Percentiles rank a stretch among this genome's conserved stretches.
phyloP scores from a whole-genome alignment of 2,329 filamentous ascomycete species.

The Hymenoscyphus fraxineus region DNA sequence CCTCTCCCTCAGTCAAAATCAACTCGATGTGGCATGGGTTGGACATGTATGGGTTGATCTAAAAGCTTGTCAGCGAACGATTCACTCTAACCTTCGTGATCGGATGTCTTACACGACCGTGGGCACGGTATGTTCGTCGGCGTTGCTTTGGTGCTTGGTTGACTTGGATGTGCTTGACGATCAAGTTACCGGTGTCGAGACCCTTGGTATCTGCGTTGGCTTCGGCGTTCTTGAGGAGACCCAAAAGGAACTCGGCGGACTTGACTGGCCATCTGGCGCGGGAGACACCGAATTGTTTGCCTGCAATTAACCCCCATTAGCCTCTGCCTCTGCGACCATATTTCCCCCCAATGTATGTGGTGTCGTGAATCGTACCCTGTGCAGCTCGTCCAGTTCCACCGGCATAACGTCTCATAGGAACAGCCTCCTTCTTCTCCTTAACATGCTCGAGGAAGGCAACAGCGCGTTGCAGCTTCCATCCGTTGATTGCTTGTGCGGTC shows the following conservation, averaged over 20 bases:
- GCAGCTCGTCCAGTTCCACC: slow-evolving; percentile 92
- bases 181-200: slow-evolving; percentile 92
- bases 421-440: slow-evolving; percentile 91
- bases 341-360: neutral
- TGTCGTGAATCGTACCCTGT: slow-evolving; percentile 71
- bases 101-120: slow-evolving; percentile 88
- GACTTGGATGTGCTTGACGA: slow-evolving; percentile 99
- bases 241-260: slow-evolving; percentile 96
- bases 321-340: neutral
- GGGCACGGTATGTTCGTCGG: slow-evolving; percentile 98
- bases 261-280: slow-evolving; percentile 99
- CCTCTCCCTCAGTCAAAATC: slow-evolving; percentile 96
- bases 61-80: slow-evolving; percentile 18
- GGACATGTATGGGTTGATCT: slow-evolving; percentile 99
- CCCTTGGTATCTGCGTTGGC: slow-evolving; percentile 96
- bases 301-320: slow-evolving; percentile 46
- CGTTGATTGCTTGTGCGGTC: slow-evolving; percentile 98
- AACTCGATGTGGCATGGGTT: slow-evolving; percentile 99
- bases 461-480: slow-evolving; percentile 94
- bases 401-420: slow-evolving; percentile 97
- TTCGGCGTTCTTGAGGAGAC: slow-evolving; percentile 96
- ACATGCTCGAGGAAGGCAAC: slow-evolving; percentile 98
- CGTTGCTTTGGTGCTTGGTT: slow-evolving; percentile 99
- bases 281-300: slow-evolving; percentile 98
- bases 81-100: slow-evolving; percentile 3